Evolutionary conservation across 495 filamentous ascomycete genomes (phyloP).

Genomic region (Cryomyces antarcticus): DNA sequence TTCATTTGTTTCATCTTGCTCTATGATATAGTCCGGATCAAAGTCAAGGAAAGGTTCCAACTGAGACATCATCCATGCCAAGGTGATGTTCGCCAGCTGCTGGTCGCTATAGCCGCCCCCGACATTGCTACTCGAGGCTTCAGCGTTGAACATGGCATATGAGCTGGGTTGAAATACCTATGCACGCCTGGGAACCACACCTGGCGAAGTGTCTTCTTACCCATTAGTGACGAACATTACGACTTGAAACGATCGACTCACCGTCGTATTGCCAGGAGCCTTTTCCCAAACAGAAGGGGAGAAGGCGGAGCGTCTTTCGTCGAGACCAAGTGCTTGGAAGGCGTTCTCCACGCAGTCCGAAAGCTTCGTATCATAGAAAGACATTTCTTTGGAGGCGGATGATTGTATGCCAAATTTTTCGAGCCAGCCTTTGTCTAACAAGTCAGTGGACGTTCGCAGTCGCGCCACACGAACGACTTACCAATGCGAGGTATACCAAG

Average conservation of each 20-base stretch:
- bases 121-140: conserved; percentile 21
- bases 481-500: conserved; percentile 16
- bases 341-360: conserved; percentile 40
- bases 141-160: no score
- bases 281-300: conserved; percentile 44
- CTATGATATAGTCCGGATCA: conserved; percentile 30
- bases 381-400: conserved; percentile 30
- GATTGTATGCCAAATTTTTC: conserved; percentile 2
- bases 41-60: conserved; percentile 38
- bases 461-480: not conserved
- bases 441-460: conserved; percentile 5
- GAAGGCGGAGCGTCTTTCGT: conserved; percentile 44
- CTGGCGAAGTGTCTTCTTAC: conserved; percentile 31
- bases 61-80: conserved; percentile 61
- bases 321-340: conserved; percentile 55
- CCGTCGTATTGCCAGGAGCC: conserved; percentile 16
- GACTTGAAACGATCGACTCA: not conserved
- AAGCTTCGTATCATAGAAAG: conserved; percentile 39
- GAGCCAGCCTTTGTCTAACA: conserved; percentile 6
- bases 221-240: no score
- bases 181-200: conserved; percentile 56
- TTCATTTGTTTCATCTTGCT: conserved; percentile 25
- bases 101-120: conserved; percentile 40
- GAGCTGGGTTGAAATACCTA: not conserved
- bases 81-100: conserved; percentile 40